Conservation (phyloP, 2,329 filamentous ascomycete genomes). For the Aspergillus pseudonomiae region DNA sequence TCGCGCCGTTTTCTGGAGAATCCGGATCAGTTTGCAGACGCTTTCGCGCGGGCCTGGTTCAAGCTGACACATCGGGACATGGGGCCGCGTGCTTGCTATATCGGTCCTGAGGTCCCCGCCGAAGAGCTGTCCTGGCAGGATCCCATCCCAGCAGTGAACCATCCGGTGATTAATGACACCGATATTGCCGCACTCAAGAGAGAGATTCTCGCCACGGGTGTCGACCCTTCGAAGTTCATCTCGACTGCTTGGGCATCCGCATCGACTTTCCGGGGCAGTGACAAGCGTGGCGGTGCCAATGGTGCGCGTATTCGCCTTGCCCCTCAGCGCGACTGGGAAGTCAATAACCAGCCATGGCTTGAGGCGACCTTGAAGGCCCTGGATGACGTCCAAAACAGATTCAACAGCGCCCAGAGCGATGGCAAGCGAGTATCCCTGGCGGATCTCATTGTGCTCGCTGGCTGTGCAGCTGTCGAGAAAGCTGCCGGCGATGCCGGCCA, state of each 20-base stretch:
- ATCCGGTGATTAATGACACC: conserved; percentile 61
- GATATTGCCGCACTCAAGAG: conserved; percentile 70
- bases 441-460: conserved; percentile 77
- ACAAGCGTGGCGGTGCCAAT: conserved; percentile 83
- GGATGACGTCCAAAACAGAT: conserved; percentile 67
- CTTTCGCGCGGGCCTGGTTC: conserved; percentile 77
- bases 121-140: conserved; percentile 77
- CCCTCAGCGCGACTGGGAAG: conserved; percentile 72
- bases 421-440: conserved; percentile 77
- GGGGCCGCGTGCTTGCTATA: conserved; percentile 69
- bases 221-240: conserved; percentile 65
- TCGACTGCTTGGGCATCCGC: conserved; percentile 70
- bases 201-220: conserved; percentile 65
- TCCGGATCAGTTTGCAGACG: conserved; percentile 69
- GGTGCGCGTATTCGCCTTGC: conserved; percentile 75
- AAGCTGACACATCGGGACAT: conserved; percentile 82
- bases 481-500: conserved; percentile 50
- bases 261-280: conserved; percentile 71
- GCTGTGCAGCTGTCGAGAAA: conserved; percentile 72
- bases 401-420: conserved; percentile 56
- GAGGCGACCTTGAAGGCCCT: conserved; percentile 63
- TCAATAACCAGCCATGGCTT: conserved; percentile 73
- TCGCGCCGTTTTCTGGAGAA: conserved; percentile 69
- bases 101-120: conserved; percentile 73
- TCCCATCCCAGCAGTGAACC: conserved; percentile 63